Evolutionary conservation across 345 rosid species (phyloP).

Genomic region (Salix brachista): DNA sequence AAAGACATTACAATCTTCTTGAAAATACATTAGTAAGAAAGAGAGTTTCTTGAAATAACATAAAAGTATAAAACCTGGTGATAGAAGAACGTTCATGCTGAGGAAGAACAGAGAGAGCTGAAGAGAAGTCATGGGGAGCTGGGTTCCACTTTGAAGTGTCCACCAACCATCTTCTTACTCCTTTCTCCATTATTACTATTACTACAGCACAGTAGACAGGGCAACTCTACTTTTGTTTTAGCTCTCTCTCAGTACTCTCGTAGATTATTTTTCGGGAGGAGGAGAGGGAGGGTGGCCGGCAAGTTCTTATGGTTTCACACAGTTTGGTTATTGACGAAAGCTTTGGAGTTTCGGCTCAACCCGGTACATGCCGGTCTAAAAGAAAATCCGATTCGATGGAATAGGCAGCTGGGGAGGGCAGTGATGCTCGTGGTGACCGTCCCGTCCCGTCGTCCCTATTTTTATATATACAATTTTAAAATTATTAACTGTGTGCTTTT

Average conservation of each 20-base stretch:
- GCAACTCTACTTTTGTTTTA: neutral
- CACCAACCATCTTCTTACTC: conserved; percentile 52
- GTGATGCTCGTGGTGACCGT: too few relatives aligned
- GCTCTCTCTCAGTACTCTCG: neutral
- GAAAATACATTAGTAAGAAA: neutral
- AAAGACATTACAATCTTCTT: neutral
- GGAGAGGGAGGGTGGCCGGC: neutral
- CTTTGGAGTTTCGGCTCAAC: neutral
- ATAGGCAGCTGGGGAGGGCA: too few relatives aligned
- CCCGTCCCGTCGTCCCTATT: too few relatives aligned
- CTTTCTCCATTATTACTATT: conserved; percentile 41
- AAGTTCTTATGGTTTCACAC: neutral
- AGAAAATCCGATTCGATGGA: too few relatives aligned
- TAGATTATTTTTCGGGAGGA: neutral
- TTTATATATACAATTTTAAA: too few relatives aligned
- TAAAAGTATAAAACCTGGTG: conserved; percentile 45
- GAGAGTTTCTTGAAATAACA: neutral
- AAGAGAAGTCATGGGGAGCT: conserved; percentile 42
- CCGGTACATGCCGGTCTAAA: neutral
- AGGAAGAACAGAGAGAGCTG: conserved; percentile 48
- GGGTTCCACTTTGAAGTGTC: conserved; percentile 62
- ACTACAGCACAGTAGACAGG: neutral
- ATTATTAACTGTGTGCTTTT: too few relatives aligned
- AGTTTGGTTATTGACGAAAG: neutral
- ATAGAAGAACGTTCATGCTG: conserved; percentile 40